Evolutionary conservation across 192 early-diverging fungal genomes (phyloP).

Genomic region (Podila horticola): DNA sequence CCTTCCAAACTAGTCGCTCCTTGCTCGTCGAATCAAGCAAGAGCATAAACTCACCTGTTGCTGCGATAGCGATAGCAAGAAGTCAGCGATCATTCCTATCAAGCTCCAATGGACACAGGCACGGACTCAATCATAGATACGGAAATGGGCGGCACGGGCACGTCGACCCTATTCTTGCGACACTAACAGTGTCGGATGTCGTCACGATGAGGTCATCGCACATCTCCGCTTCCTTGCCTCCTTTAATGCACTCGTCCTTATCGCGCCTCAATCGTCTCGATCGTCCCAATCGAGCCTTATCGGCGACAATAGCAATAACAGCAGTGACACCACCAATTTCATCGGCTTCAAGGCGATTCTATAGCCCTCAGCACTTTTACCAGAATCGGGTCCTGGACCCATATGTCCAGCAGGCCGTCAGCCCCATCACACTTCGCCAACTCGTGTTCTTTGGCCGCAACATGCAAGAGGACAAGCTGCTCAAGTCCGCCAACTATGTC

Average conservation of each 20-base stretch:
- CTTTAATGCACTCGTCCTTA: no score
- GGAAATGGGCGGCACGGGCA: no score
- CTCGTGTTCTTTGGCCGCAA: conserved; percentile 91
- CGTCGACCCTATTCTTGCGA: no score
- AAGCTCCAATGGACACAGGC: no score
- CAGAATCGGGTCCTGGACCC: conserved; percentile 89
- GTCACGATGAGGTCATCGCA: no score
- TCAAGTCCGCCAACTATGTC: conserved; percentile 92
- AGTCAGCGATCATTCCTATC: no score
- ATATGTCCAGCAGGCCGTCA: conserved; percentile 81
- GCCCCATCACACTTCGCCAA: conserved; percentile 89
- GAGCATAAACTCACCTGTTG: background rate
- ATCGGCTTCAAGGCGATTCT: conserved; percentile 7
- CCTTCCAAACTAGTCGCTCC: background rate
- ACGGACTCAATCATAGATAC: no score
- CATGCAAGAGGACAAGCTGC: conserved; percentile 83
- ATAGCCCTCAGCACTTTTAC: conserved; percentile 83
- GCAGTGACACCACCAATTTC: background rate
- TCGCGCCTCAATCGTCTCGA: no score
- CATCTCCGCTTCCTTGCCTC: no score
- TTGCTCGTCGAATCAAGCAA: background rate
- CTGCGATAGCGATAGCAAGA: background rate
- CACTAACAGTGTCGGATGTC: no score
- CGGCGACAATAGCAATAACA: background rate
- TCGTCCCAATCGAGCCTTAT: background rate